Base-by-base conservation (phyloP, 306 rosid genomes). In the Benincasa hispida region DNA sequence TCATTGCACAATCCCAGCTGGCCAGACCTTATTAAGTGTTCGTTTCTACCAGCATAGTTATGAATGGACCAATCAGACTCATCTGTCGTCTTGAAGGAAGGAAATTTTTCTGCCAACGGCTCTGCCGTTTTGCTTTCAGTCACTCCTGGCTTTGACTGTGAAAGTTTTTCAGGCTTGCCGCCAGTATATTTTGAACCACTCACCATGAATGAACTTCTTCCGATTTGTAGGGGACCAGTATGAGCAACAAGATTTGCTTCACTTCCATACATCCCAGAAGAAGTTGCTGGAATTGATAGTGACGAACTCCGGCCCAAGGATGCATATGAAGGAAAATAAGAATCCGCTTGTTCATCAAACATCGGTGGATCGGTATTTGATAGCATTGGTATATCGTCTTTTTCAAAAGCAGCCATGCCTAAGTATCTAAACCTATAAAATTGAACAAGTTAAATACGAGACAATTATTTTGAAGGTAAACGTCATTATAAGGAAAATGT, bases 1-100 rank as follows among this genome's bases (percentile, higher is more conserved):
- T 92, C 98, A 81, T 84, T 87, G 80, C 98, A 92, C 94, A 87
- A 79, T 67, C 98, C 98, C 82, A 92, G 74, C 77, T 87, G 96
- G 59, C 98, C 98, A 72, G 98, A 92, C 84, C 88, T 89, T 79
- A 91, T 78, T 72, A 92, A 87, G 72, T 89, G 94, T 65, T 91
- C 95, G 72, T 89, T 91, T 72, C 78, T 88, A 24, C 75, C 79
- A 37, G 78, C 81, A 72, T 83, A 45, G 68, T 76, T 78, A 15
- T 79, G 72, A 59, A 11, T 56, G 50, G 55, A 74, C 98, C 89
- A 81, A 57, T 79, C 89, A 68, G 77, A 60, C 80, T 78, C 81
- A 27, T 53, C 48, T 25, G 37, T 78, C 34, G 28, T 80, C 4
- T 7, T 79, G 21, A 74, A 74, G 72, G 83, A 80, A 81, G 86